Base-by-base conservation (phyloP, 768 basidiomycete species). In the Phlegmacium glaucopus region DNA sequence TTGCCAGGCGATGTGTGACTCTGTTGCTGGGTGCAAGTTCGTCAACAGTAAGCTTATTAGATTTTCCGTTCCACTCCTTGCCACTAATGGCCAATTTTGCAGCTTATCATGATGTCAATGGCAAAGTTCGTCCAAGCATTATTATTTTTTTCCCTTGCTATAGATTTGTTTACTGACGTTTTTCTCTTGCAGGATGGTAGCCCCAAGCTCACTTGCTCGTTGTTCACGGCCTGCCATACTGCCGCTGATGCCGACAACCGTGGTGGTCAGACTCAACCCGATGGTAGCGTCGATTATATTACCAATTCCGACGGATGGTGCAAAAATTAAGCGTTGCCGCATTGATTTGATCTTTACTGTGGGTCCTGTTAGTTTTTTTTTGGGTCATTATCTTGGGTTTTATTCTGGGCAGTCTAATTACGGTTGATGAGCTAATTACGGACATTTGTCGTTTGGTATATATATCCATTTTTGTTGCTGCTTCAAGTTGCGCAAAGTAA, bases 101-200 rank as follows among this genome's bases (percentile, higher is more conserved):
- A 74, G 74, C 61, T 29, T 76, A 74, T 50, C 66, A 74, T 54
- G 75, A 76, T 51, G 71, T 74, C 49, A 71, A 75, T 54, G 75
- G 69, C 44, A 75, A 74, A 63, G 71, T 65, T 41, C 12, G 43
- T 35, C 27, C 5, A 38, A n/a, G 34, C 7, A 13, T 26, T 6
- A 42, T 39, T 39, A 7, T 41, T 11, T 15, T 11, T 15, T 16
- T 15, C 9, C 45, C 15, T 34, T 6, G 3, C 22, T 22, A 22
- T 22, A 5, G 3, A 45, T 32, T 42, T 38, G 32, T 37, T 29
- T 39, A 38, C 49, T 50, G 39, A 49, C 38, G 17, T 45, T 17
- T 46, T 26, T 15, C 12, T 40, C 40, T 37, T 40, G 9, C 44
- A 72, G 65, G 66, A 65, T 42, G 72, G 72, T 49, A 74, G 72